Percentiles rank a stretch among this genome's conserved stretches.
Conservation (phyloP, 352 stramenopile genomes). For the Sclerospora graminicola region DNA sequence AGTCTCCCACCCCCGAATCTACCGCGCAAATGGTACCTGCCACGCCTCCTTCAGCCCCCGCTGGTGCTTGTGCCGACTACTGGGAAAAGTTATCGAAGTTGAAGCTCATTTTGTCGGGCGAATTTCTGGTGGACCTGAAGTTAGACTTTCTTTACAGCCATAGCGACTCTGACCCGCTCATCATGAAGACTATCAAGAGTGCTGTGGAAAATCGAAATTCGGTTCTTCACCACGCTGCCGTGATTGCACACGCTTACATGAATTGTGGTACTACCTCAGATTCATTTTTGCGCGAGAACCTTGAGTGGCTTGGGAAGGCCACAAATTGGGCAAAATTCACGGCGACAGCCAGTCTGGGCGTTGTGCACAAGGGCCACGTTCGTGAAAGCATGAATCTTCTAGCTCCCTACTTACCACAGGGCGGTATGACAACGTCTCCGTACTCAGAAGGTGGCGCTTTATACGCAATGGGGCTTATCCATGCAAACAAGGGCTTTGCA, state of each 20-base stretch:
- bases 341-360: slow-evolving; percentile 94
- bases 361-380: slow-evolving; percentile 97
- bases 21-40: slow-evolving; percentile 25
- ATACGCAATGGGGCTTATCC: slow-evolving; percentile 97
- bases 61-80: slow-evolving; percentile 59
- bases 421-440: slow-evolving; percentile 79
- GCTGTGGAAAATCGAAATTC: slow-evolving; percentile 92
- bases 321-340: slow-evolving; percentile 99
- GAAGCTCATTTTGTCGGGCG: slow-evolving; percentile 76
- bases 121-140: slow-evolving; percentile 89
- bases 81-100: slow-evolving; percentile 78
- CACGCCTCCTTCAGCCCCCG: slow-evolving; percentile 26
- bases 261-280: slow-evolving; percentile 97
- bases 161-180: slow-evolving; percentile 84
- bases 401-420: slow-evolving; percentile 94
- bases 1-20: slow-evolving; percentile 11
- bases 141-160: slow-evolving; percentile 90
- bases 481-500: slow-evolving; percentile 91
- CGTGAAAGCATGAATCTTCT: slow-evolving; percentile 97
- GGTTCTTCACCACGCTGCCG: slow-evolving; percentile 95
- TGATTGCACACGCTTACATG: slow-evolving; percentile 96
- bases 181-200: slow-evolving; percentile 93
- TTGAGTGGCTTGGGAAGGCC: slow-evolving; percentile 98
- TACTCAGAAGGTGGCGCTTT: slow-evolving; percentile 97
- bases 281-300: slow-evolving; percentile 95